phyloP scores from a whole-genome alignment of 2,329 filamentous ascomycete genomes.

The Hypoxylon sp. region DNA sequence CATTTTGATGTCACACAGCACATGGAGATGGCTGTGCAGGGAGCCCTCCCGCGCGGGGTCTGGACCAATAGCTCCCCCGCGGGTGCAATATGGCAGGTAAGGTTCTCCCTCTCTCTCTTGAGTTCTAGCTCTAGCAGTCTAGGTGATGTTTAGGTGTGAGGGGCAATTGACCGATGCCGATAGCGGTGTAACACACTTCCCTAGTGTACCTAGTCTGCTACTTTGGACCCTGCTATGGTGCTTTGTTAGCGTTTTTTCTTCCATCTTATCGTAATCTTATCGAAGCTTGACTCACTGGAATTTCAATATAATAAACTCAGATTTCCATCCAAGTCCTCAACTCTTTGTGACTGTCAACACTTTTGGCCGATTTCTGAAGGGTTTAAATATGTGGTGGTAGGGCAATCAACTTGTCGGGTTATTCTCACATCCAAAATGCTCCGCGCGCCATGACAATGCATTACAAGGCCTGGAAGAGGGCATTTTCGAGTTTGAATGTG shows the following conservation, averaged over 20 bases:
- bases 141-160: constrained; percentile 18
- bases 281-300: constrained; percentile 31
- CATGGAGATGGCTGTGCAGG: too few relatives aligned
- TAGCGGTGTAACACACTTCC: constrained; percentile 22
- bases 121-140: too few relatives aligned
- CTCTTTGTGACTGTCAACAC: background rate
- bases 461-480: constrained; percentile 52
- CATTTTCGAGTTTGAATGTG: constrained; percentile 48
- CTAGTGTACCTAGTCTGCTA: background rate
- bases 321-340: constrained; percentile 9
- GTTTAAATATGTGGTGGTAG: constrained; percentile 21
- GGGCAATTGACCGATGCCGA: constrained; percentile 19
- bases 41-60: constrained; percentile 16
- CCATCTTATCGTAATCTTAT: constrained; percentile 26
- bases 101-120: too few relatives aligned
- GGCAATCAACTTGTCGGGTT: constrained; percentile 8
- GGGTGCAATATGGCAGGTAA: too few relatives aligned
- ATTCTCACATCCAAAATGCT: constrained; percentile 35
- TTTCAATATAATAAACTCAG: constrained; percentile 20
- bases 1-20: constrained; percentile 29
- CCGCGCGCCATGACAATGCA: constrained; percentile 51
- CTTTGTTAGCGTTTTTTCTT: constrained; percentile 15
- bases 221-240: background rate
- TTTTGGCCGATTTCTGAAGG: background rate
- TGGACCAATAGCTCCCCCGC: too few relatives aligned